Evolutionary conservation across 2,329 filamentous ascomycete genomes (phyloP).

Genomic region (Microcyclospora tardicrescens): DNA sequence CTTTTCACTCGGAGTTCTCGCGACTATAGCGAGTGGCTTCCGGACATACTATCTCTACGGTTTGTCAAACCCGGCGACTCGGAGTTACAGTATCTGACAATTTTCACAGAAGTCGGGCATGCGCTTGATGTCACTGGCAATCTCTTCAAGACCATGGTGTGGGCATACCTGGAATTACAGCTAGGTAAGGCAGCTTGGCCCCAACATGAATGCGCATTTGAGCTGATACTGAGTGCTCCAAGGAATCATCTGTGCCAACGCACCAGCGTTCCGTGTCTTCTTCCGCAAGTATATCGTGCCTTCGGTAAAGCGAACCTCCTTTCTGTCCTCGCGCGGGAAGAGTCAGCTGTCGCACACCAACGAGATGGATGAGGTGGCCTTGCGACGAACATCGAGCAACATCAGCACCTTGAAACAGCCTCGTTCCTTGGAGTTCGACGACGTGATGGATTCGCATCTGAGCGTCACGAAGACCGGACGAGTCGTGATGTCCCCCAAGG

Average conservation of each 20-base stretch:
- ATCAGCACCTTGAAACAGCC: neutral
- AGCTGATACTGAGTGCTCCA: no score
- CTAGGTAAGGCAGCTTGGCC: conserved; percentile 13
- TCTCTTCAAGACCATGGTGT: conserved; percentile 27
- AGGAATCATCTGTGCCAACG: conserved; percentile 28
- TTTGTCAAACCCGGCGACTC: conserved; percentile 18
- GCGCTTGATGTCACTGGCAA: conserved; percentile 30
- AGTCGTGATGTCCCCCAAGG: conserved; percentile 1
- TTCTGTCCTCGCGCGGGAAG: conserved; percentile 2
- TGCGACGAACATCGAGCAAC: neutral
- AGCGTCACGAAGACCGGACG: neutral
- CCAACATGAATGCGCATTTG: no score
- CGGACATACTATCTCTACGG: conserved; percentile 25
- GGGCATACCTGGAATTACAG: conserved; percentile 29
- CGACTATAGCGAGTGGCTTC: conserved; percentile 23
- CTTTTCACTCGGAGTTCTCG: conserved; percentile 32
- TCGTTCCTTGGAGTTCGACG: neutral
- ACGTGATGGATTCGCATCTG: neutral
- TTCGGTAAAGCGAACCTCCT: conserved; percentile 3
- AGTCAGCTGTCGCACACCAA: conserved; percentile 2
- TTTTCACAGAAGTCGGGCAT: conserved; percentile 11
- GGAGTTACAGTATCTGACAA: conserved; percentile 1
- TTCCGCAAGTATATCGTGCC: conserved; percentile 28
- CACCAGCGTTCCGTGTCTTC: conserved; percentile 31
- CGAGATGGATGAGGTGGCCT: neutral